Evolutionary conservation across 768 basidiomycete species (phyloP), one percentile per base, ranked within the genome.

Genomic region (Auricularia auricula-judae): DNA sequence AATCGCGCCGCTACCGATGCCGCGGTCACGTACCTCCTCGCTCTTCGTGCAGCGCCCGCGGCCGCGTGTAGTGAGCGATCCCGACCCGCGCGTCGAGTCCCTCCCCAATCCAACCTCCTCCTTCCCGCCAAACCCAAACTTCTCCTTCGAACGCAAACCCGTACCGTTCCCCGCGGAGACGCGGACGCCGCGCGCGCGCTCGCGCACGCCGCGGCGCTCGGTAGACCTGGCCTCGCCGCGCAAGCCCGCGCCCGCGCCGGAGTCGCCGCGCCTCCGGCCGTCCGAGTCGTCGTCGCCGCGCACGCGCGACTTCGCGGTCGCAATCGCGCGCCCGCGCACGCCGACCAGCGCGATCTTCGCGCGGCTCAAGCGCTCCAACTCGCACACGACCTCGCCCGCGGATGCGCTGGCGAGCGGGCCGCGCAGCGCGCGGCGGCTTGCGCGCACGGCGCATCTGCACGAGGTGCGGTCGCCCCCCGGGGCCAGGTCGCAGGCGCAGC

Each of bases 381-480:
- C 47, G 47, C 14, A 51, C 47, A 21, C 21, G 47, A 51, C 47
- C 11, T 5, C 18, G 14, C 43, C 43, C 18, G 43, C 43, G 11
- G 18, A 18, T 44, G 43, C 1, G 43, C 11, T 10, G 11, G 43
- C 18, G 1, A 44, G 10, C 11, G 18, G 43, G 11, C 43, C 16
- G 14, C 23, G n/a, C 33, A 8, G 35, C 18, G 64, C 42, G 23
- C 64, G 61, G 23, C 23, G 47, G 44, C 64, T 66, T 7, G 66
- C 66, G 18, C 66, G 65, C 42, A 66, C 64, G 36, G 58, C 68
- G 11, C 68, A 69, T 51, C 29, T 69, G 43, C 68, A 69, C 43
- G 68, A 69, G 36, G 65, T 66, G 18, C 47, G 39, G 8, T 42
- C 39, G 3, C 39, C 39, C 39, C 7, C 7, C 39, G 39, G 8